Evolutionary conservation across 192 early-diverging fungal genomes (phyloP).

Genomic region (Rhizophagus sp.): DNA sequence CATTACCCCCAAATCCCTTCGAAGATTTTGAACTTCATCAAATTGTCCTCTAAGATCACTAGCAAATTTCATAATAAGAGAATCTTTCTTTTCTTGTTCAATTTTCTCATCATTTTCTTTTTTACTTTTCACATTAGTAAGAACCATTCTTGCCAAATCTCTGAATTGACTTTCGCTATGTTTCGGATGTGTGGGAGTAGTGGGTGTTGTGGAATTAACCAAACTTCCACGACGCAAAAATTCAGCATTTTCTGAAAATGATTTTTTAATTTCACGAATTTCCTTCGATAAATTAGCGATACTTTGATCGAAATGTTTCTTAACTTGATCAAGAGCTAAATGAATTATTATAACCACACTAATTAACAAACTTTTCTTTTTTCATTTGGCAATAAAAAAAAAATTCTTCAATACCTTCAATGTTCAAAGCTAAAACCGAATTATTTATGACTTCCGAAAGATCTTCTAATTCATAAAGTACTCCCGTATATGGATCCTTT

Average conservation of each 20-base stretch:
- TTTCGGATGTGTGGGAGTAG: background rate
- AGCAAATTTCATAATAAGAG: conserved; percentile 24
- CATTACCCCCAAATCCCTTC: conserved; percentile 50
- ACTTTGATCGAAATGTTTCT: conserved; percentile 47
- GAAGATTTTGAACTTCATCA: conserved; percentile 48
- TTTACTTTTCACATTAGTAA: conserved; percentile 32
- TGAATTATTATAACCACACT: background rate
- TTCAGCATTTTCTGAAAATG: conserved; percentile 12
- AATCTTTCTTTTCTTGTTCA: background rate
- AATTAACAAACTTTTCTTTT: conserved; percentile 1
- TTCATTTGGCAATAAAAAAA: background rate
- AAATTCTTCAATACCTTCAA: conserved; percentile 48
- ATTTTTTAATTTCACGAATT: conserved; percentile 43
- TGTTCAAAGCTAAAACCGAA: conserved; percentile 52
- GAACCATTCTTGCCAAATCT: conserved; percentile 29
- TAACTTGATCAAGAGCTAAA: conserved; percentile 45
- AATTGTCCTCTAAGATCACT: conserved; percentile 43
- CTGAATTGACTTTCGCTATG: background rate
- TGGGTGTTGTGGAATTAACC: background rate
- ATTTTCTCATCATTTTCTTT: background rate
- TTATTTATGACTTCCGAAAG: conserved; percentile 60
- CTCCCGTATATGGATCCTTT: conserved; percentile 49
- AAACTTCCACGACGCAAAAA: conserved; percentile 24
- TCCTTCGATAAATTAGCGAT: conserved; percentile 43
- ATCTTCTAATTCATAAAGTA: conserved; percentile 71